Percentiles rank a stretch among this genome's conserved stretches.
These are phyloP conservation scores for Pisolithus albus DNA, from an alignment of 768 basidiomycete genomes.

Conservation along the genomic window DNA sequence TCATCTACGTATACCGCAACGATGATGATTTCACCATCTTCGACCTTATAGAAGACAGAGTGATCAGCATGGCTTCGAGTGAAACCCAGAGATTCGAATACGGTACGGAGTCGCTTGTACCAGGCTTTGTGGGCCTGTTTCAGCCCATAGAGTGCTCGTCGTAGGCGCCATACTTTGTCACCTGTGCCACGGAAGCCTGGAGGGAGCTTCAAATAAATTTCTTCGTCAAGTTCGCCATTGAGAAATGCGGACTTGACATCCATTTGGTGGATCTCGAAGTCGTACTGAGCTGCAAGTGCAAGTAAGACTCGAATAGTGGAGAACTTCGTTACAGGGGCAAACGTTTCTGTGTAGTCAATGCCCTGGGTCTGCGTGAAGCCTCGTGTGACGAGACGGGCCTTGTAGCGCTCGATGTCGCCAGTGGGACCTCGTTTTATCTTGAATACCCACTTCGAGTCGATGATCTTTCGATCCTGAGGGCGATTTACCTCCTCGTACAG, in stretches of 20 bases:
- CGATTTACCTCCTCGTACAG: constrained; percentile 2
- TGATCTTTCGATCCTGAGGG: not conserved
- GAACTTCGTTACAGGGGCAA: constrained; percentile 19
- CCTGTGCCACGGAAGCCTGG: not conserved
- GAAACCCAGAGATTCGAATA: not conserved
- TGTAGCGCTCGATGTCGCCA: constrained; percentile 28
- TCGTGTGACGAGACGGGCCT: constrained; percentile 34
- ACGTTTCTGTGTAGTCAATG: constrained; percentile 30
- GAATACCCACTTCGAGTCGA: constrained; percentile 1
- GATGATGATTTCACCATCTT: not conserved
- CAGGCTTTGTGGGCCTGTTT: constrained; percentile 3
- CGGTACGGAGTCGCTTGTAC: not conserved
- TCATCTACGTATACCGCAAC: not conserved
- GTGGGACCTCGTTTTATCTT: constrained; percentile 2
- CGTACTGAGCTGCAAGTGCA: constrained; percentile 3
- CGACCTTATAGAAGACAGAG: not conserved
- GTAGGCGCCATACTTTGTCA: not conserved
- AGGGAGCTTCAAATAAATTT: constrained; percentile 24
- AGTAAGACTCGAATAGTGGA: constrained; percentile 16
- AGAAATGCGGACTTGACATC: constrained; percentile 26
- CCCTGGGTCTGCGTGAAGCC: constrained; percentile 29
- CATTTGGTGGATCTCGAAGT: constrained; percentile 15
- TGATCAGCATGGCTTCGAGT: not conserved
- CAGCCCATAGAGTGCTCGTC: not conserved
- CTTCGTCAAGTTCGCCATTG: constrained; percentile 11